Percentiles rank a stretch among this genome's conserved stretches.
Evolutionary conservation across 768 basidiomycete genomes (phyloP).

Genomic region (Russula virescens): DNA sequence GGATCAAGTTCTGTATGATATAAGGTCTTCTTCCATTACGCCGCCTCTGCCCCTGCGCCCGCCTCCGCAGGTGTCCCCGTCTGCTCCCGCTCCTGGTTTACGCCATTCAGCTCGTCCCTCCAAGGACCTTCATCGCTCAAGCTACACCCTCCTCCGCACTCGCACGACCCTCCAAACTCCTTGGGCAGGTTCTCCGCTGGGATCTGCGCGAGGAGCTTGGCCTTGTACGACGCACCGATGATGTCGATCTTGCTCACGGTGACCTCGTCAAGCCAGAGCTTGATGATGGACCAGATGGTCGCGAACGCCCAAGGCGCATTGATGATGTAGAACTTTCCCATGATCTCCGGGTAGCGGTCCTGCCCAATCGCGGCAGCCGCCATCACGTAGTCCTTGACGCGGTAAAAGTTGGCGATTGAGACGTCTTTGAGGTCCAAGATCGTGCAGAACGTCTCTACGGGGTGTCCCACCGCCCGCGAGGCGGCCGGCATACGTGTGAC

Average conservation of each 20-base stretch:
- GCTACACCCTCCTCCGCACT: slow-evolving; percentile 75
- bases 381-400: slow-evolving; percentile 88
- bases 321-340: slow-evolving; percentile 99
- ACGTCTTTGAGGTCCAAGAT: slow-evolving; percentile 85
- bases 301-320: slow-evolving; percentile 93
- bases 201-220: slow-evolving; percentile 76
- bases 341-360: slow-evolving; percentile 85
- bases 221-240: slow-evolving; percentile 68
- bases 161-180: slow-evolving; percentile 79
- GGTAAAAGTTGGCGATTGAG: slow-evolving; percentile 71
- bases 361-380: slow-evolving; percentile 75
- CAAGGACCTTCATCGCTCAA: slow-evolving; percentile 90
- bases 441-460: slow-evolving; percentile 96
- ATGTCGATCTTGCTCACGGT: slow-evolving; percentile 95
- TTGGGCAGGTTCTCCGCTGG: slow-evolving; percentile 75
- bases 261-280: slow-evolving; percentile 91
- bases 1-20: slow-evolving; percentile 4
- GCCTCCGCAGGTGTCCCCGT: neutral
- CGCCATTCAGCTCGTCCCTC: slow-evolving; percentile 44
- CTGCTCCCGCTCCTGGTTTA: neutral
- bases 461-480: slow-evolving; percentile 64
- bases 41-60: neutral
- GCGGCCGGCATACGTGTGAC: slow-evolving; percentile 76
- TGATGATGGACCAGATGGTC: slow-evolving; percentile 83
- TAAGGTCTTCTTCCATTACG: neutral